A percentile compares a stretch with the other conserved stretches of the same genome.
These are phyloP conservation scores for Boletellus sp. DNA, from an alignment of 768 basidiomycete genomes.

Conservation along the genomic window DNA sequence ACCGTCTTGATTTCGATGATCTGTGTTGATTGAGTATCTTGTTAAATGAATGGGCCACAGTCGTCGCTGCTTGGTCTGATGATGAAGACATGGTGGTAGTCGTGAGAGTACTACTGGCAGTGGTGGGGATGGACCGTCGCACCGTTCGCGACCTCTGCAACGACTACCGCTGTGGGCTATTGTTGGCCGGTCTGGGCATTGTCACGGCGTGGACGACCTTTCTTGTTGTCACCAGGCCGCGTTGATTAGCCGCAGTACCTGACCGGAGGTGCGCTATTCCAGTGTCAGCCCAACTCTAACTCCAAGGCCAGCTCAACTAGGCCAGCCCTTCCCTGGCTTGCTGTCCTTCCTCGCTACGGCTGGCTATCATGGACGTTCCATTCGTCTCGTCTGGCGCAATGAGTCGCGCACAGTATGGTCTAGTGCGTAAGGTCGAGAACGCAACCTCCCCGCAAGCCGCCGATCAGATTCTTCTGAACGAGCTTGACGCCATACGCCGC, in stretches of 20 bases:
- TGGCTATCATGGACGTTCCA: conserved; percentile 63
- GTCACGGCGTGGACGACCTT: background rate
- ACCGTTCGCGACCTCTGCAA: background rate
- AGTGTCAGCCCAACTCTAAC: background rate
- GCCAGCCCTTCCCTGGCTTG: background rate
- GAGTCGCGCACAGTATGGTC: conserved; percentile 68
- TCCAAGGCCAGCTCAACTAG: background rate
- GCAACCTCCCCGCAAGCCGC: conserved; percentile 53
- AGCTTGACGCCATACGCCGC: conserved; percentile 54
- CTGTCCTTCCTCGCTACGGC: background rate
- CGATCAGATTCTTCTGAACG: conserved; percentile 57
- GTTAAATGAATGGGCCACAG: conserved; percentile 70
- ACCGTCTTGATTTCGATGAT: conserved; percentile 59
- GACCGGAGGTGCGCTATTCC: conserved; percentile 16
- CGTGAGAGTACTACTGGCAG: background rate
- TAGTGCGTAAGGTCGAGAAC: conserved; percentile 71
- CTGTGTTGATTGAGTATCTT: conserved; percentile 76
- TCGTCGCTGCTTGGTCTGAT: conserved; percentile 24
- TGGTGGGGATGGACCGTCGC: no score
- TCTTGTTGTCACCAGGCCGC: background rate
- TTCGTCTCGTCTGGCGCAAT: conserved; percentile 77
- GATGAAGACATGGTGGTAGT: conserved; percentile 22
- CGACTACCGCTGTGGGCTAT: background rate
- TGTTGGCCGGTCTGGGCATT: background rate
- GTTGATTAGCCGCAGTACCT: conserved; percentile 5